Base-by-base conservation (phyloP, 2,329 filamentous ascomycete species). In the Aspergillus quadrilineatus region DNA sequence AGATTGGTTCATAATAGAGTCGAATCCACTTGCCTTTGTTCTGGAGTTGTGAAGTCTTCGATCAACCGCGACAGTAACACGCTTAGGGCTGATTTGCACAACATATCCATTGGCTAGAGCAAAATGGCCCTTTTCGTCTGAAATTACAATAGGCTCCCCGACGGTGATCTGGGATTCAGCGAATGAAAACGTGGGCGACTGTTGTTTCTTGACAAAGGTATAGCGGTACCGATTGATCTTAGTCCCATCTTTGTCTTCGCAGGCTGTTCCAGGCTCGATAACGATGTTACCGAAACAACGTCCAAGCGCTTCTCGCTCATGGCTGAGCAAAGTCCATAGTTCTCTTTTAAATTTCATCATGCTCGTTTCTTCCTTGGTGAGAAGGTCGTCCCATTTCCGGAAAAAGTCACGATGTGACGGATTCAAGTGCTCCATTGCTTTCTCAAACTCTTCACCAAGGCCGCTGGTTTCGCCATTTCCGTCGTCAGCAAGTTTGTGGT, bases 151-250 rank as follows among this genome's bases (percentile, higher is more conserved):
- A 0, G 94, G 93, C 68, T 99, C 94, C 42, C 93, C 93, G 28
- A 90, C 81, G 1, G 81, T 85, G 30, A 99, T 83, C 66, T 97
- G 92, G 1, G 92, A 97, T 66, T 97, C 93, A 1, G 90, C 77
- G 67, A 99, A 99, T 0, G 91, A 96, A 67, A 94, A 92, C 0
- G 80, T 81, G 0, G 85, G 64, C 2, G 77, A 67, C 0, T 81
- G 71, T 26, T 82, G 81, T 55, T 86, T 82, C 69, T 96, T 96
- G 66, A 90, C 70, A 61, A 99, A 91, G 0, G 84, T 89, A 75
- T 99, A 99, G 50, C 84, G 85, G 68, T 89, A 97, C 28, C 92
- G 87, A 70, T 97, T 97, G 77, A 97, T 97, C 75, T 91, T 96
- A 15, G 87, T 82, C 46, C 82, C 87, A 41, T 86, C 80, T 10